These are phyloP conservation scores for Coemansia sp. DNA, from an alignment of 192 early-diverging fungal species.

Conservation along the genomic window DNA sequence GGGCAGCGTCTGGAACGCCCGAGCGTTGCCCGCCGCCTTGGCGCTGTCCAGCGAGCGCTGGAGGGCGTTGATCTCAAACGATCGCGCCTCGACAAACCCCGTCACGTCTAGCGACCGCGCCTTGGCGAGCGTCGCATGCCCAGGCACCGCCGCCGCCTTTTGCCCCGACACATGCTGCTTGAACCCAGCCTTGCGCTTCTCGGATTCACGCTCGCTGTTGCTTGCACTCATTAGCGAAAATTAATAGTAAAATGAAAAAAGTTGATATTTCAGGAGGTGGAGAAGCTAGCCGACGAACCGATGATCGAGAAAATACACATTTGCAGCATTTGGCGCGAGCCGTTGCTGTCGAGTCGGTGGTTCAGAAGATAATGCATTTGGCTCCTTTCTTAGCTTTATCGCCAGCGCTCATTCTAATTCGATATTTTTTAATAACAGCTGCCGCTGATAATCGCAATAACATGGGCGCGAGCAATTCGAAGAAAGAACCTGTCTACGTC, in stretches of 20 bases:
- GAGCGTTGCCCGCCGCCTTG: constrained; percentile 56
- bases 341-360: neutral
- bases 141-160: neutral
- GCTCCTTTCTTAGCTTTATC: no score
- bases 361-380: neutral
- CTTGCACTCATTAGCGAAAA: neutral
- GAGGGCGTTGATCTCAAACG: constrained; percentile 87
- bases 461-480: constrained; percentile 54
- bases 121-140: constrained; percentile 31
- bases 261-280: neutral
- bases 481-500: constrained; percentile 46
- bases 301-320: neutral
- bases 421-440: no score
- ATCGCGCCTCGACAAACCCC: constrained; percentile 66
- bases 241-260: neutral
- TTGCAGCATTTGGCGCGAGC: neutral
- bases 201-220: neutral
- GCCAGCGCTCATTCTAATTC: no score
- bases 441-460: neutral
- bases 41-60: constrained; percentile 74
- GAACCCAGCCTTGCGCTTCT: constrained; percentile 16
- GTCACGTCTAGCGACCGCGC: constrained; percentile 46
- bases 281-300: neutral
- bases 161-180: constrained; percentile 6
- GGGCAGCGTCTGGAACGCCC: constrained; percentile 90